Evolutionary conservation across 2,329 filamentous ascomycete species (phyloP).

Genomic region (Pyricularia grisea): DNA sequence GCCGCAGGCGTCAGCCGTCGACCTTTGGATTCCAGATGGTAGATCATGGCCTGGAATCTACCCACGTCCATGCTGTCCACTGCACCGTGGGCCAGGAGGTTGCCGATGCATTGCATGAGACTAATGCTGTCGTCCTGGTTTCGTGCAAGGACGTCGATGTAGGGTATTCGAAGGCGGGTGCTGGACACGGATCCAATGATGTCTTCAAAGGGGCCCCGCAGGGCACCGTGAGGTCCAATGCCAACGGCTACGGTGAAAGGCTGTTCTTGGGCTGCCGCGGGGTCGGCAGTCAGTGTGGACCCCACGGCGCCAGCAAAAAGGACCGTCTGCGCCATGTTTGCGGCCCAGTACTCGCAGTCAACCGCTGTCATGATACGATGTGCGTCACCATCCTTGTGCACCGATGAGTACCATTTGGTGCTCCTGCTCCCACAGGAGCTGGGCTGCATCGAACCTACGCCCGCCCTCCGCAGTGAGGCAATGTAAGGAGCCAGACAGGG

Average conservation of each 20-base stretch:
- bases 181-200: slow-evolving; percentile 19
- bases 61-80: neutral
- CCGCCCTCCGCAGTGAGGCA: neutral
- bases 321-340: slow-evolving; percentile 24
- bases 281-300: neutral
- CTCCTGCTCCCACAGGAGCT: slow-evolving; percentile 14
- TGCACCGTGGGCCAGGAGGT: slow-evolving; percentile 7
- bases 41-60: neutral
- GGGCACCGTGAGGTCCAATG: slow-evolving; percentile 26
- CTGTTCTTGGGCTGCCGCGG: neutral
- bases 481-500: neutral
- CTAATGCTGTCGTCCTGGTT: slow-evolving; percentile 9
- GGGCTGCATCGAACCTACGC: neutral
- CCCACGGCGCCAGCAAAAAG: slow-evolving; percentile 19
- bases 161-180: neutral
- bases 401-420: slow-evolving; percentile 22
- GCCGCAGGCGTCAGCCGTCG: slow-evolving; percentile 1
- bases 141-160: slow-evolving; percentile 9
- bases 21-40: slow-evolving; percentile 14
- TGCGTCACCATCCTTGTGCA: neutral
- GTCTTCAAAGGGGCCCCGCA: slow-evolving; percentile 20
- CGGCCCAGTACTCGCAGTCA: slow-evolving; percentile 20
- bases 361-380: neutral
- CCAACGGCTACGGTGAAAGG: slow-evolving; percentile 28
- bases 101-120: slow-evolving; percentile 5